Conservation (phyloP, 2,329 filamentous ascomycete genomes). For the Chrysoporthe cubensis region DNA sequence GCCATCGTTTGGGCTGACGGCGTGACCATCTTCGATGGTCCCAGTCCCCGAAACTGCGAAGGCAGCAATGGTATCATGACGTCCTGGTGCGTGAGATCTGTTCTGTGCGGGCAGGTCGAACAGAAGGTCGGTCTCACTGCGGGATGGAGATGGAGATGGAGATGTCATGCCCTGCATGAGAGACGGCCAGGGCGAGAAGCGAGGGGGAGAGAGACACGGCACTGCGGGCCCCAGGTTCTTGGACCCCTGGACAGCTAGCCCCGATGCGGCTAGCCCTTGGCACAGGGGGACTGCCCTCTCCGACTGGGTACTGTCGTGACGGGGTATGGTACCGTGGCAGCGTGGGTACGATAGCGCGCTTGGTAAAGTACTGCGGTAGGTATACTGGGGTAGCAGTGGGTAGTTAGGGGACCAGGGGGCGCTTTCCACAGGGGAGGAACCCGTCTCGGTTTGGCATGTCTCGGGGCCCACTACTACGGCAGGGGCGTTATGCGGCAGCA, state of each 20-base stretch:
- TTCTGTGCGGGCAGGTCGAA: not conserved
- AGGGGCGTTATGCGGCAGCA: conserved; percentile 4
- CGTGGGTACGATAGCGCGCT: too few relatives aligned
- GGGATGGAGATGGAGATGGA: not conserved
- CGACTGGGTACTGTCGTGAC: too few relatives aligned
- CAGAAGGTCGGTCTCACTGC: not conserved
- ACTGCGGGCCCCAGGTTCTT: not conserved
- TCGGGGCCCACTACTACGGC: not conserved
- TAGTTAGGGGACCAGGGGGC: conserved; percentile 8
- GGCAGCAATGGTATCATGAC: conserved; percentile 10
- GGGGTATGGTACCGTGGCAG: too few relatives aligned
- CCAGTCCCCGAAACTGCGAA: conserved; percentile 6
- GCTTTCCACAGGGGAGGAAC: not conserved
- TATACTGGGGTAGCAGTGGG: too few relatives aligned
- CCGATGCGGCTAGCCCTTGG: not conserved
- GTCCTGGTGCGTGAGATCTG: not conserved
- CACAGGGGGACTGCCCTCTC: not conserved
- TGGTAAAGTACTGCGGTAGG: not conserved
- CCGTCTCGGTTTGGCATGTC: conserved; percentile 4
- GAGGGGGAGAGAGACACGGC: not conserved
- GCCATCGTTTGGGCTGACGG: not conserved
- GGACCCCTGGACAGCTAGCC: not conserved
- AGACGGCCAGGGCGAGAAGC: conserved; percentile 5
- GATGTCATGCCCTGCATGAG: conserved; percentile 14
- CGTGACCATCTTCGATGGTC: not conserved